These are phyloP conservation scores for Dispira simplex DNA, from an alignment of 192 early-diverging fungal genomes.

Conservation along the genomic window DNA sequence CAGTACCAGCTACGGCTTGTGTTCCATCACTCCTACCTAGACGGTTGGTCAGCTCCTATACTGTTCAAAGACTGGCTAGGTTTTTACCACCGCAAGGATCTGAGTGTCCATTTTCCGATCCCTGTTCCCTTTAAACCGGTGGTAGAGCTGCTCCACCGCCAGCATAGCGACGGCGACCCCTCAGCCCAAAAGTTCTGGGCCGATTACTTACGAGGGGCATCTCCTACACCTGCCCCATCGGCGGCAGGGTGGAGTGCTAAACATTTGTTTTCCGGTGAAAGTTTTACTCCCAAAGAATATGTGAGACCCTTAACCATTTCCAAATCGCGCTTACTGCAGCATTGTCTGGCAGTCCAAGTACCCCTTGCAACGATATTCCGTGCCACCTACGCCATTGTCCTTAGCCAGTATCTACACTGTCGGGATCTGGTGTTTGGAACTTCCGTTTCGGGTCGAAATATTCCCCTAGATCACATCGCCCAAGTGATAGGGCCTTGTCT, in stretches of 20 bases:
- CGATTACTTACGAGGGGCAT: background rate
- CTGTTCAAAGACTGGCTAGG: background rate
- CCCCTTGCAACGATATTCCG: background rate
- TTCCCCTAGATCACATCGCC: background rate
- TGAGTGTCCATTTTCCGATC: background rate
- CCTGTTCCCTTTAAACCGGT: too few species aligned
- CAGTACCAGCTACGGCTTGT: background rate
- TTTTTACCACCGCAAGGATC: background rate
- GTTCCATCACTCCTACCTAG: slow-evolving; percentile 1
- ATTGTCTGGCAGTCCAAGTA: background rate
- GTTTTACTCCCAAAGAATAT: background rate
- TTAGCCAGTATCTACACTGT: background rate
- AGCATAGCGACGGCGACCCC: too few species aligned
- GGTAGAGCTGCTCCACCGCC: background rate
- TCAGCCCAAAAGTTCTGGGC: background rate
- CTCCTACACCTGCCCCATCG: background rate
- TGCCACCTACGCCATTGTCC: slow-evolving; percentile 5
- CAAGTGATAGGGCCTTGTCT: slow-evolving; percentile 1
- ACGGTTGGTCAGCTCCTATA: slow-evolving; percentile 3
- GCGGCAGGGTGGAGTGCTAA: too few species aligned
- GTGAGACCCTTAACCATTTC: background rate
- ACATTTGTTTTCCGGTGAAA: too few species aligned
- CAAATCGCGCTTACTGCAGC: background rate
- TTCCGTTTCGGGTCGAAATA: slow-evolving; percentile 4
- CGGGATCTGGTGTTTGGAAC: slow-evolving; percentile 4